phyloP scores from a whole-genome alignment of 345 rosid genomes.

The Physaria fendleri region DNA sequence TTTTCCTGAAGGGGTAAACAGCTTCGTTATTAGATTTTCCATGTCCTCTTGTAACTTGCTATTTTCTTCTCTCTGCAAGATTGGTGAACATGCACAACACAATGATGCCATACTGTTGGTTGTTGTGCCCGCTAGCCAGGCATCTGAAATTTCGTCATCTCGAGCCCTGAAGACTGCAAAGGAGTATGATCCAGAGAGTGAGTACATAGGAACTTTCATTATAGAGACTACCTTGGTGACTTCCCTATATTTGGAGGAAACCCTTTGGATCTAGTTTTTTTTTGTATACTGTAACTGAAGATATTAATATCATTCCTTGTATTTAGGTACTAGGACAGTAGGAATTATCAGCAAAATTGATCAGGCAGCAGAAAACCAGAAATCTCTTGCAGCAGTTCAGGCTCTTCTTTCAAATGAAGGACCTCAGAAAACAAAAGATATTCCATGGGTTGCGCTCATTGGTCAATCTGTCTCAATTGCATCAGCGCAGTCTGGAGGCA shows the following conservation, averaged over 20 bases:
- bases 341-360: constrained; percentile 96
- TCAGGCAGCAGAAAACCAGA: constrained; percentile 87
- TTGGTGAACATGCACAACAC: constrained; percentile 72
- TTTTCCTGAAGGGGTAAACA: constrained; percentile 2
- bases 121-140: constrained; percentile 80
- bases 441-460: no score
- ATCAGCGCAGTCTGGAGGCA: no score
- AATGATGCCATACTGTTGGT: constrained; percentile 91
- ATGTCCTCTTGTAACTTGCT: constrained; percentile 1
- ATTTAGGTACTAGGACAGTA: constrained; percentile 82
- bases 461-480: no score
- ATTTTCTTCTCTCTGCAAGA: constrained; percentile 28
- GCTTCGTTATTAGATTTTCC: constrained; percentile 3
- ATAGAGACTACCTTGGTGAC: neutral
- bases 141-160: constrained; percentile 83
- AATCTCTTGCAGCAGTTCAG: no score
- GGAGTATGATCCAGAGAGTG: constrained; percentile 86
- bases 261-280: neutral
- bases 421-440: no score
- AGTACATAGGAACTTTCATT: constrained; percentile 16
- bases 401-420: no score
- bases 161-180: constrained; percentile 83
- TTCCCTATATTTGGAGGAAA: constrained; percentile 6
- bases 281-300: neutral
- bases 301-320: neutral